A percentile compares a stretch with the other conserved stretches of the same genome.
These are phyloP conservation scores for Stenogyne calaminthoides DNA, from an alignment of 305 asterid species.

Conservation along the genomic window DNA sequence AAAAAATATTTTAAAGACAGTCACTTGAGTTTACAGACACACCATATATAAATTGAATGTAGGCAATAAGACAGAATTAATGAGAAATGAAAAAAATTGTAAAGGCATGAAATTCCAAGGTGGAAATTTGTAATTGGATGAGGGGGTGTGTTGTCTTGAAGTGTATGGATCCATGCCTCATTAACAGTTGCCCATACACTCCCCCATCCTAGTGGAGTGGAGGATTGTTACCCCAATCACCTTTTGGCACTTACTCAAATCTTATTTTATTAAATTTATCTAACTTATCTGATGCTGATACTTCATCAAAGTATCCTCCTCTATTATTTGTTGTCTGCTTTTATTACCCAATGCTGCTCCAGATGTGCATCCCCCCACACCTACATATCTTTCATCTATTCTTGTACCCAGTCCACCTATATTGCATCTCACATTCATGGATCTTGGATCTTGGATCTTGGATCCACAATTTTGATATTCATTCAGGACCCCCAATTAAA, in stretches of 20 bases:
- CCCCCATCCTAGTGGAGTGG: slow-evolving; percentile 51
- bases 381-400: not conserved
- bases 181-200: slow-evolving; percentile 41
- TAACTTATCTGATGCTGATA: slow-evolving; percentile 43
- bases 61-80: slow-evolving; percentile 51
- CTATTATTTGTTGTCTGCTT: slow-evolving; percentile 47
- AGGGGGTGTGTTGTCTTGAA: slow-evolving; percentile 34
- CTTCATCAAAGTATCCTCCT: slow-evolving; percentile 39
- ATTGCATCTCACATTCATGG: not conserved
- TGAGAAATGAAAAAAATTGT: slow-evolving; percentile 38
- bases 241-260: not conserved
- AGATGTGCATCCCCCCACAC: slow-evolving; percentile 22
- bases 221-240: slow-evolving; percentile 26
- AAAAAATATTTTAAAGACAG: no score
- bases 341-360: slow-evolving; percentile 39
- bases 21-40: no score
- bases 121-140: slow-evolving; percentile 50
- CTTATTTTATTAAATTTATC: not conserved
- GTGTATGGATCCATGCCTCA: slow-evolving; percentile 53
- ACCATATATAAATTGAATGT: slow-evolving; percentile 48
- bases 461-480: no score
- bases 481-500: no score
- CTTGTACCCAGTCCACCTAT: not conserved
- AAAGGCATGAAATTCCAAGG: slow-evolving; percentile 49
- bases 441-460: no score